These are phyloP conservation scores for Lycium ferocissimum DNA, from an alignment of 257 asterid species.

Conservation along the genomic window DNA sequence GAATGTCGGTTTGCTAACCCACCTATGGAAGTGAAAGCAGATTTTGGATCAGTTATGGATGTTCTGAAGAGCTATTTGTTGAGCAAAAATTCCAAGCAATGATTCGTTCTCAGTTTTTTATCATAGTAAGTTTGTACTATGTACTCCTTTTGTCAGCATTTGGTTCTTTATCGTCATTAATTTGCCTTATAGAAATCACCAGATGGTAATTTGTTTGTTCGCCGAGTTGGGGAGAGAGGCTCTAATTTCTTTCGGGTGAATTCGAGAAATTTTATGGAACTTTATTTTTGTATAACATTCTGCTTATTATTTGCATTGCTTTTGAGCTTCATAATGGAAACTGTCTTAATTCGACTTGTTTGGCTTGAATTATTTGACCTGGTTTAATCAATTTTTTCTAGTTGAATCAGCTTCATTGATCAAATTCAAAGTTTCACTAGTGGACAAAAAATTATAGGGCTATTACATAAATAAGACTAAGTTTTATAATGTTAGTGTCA, in stretches of 20 bases:
- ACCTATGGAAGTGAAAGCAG: constrained; percentile 82
- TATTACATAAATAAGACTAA: neutral
- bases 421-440: neutral
- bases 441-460: neutral
- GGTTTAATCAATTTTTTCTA: neutral
- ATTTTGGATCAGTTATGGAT: constrained; percentile 92
- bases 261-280: constrained; percentile 26
- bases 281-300: neutral
- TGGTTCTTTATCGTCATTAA: constrained; percentile 8
- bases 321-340: neutral
- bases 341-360: neutral
- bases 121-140: constrained; percentile 38
- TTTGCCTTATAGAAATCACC: neutral
- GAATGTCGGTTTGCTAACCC: constrained; percentile 79
- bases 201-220: constrained; percentile 23
- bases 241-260: neutral
- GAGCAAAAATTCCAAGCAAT: constrained; percentile 57
- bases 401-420: neutral
- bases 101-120: constrained; percentile 33
- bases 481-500: neutral
- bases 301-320: constrained; percentile 10
- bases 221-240: neutral
- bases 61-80: constrained; percentile 73
- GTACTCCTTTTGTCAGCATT: constrained; percentile 35
- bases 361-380: neutral